Conservation (phyloP, 2,329 filamentous ascomycete species). For the Tolypocladium album region DNA sequence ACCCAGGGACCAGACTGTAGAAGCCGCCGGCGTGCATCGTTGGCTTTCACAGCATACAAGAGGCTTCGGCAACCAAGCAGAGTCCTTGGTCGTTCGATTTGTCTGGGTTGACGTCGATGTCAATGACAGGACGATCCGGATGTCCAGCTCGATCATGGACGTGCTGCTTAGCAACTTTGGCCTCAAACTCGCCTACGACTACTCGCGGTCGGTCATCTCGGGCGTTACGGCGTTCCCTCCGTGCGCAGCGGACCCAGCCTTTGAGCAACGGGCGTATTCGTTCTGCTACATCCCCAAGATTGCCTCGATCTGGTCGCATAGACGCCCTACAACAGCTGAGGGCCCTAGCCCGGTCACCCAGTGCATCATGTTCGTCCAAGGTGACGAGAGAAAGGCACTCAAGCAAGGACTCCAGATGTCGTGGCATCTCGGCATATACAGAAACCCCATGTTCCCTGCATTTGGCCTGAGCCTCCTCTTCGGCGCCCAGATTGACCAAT, state of each 20-base stretch:
- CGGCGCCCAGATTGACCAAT: slow-evolving; percentile 19
- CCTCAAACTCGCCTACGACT: slow-evolving; percentile 18
- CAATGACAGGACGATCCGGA: slow-evolving; percentile 11
- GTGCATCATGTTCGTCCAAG: slow-evolving; percentile 19
- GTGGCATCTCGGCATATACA: slow-evolving; percentile 16
- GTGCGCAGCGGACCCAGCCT: not conserved
- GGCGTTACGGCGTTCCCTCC: slow-evolving; percentile 18
- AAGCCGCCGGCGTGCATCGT: slow-evolving; percentile 2
- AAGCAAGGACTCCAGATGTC: slow-evolving; percentile 11
- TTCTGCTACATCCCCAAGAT: slow-evolving; percentile 27
- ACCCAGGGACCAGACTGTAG: slow-evolving; percentile 3
- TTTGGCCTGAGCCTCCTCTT: slow-evolving; percentile 22
- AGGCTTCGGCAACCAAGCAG: not conserved
- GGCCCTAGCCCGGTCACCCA: slow-evolving; percentile 11
- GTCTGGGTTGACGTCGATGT: slow-evolving; percentile 15
- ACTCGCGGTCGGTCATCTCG: slow-evolving; percentile 21
- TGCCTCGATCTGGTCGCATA: slow-evolving; percentile 24
- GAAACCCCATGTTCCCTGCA: slow-evolving; percentile 23
- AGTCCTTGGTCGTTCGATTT: slow-evolving; percentile 18
- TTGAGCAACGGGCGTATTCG: slow-evolving; percentile 13
- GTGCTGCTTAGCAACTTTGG: slow-evolving; percentile 16
- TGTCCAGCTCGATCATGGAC: slow-evolving; percentile 10
- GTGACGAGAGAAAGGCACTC: slow-evolving; percentile 14
- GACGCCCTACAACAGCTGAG: slow-evolving; percentile 2
- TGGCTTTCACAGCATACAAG: slow-evolving; percentile 14